These are phyloP conservation scores for Vanrija humicola DNA, from an alignment of 1,284 basidiomycete species.

Conservation along the genomic window DNA sequence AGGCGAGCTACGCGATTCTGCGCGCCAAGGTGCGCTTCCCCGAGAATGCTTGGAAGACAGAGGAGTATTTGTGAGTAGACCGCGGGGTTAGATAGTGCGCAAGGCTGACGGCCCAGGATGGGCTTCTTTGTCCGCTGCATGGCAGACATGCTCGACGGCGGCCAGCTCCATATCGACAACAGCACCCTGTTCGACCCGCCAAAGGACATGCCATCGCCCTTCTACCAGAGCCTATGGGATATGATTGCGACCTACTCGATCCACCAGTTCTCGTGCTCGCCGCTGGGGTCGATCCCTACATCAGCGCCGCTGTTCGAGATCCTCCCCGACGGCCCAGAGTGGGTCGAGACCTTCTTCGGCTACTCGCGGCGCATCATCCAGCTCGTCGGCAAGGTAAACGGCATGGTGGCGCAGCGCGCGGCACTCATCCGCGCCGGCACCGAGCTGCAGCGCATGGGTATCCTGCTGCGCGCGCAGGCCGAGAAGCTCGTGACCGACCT, in stretches of 20 bases:
- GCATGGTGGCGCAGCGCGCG: conserved; percentile 13
- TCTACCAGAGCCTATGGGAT: conserved; percentile 15
- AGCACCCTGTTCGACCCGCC: conserved; percentile 11
- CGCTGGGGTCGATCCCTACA: neutral
- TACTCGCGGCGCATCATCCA: conserved; percentile 16
- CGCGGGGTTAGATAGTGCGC: neutral
- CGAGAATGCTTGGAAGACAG: conserved; percentile 16
- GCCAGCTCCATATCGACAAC: conserved; percentile 10
- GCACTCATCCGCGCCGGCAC: conserved; percentile 7
- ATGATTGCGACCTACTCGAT: conserved; percentile 20
- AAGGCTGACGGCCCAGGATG: conserved; percentile 6
- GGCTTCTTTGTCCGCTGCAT: conserved; percentile 23
- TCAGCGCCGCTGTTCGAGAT: conserved; percentile 3
- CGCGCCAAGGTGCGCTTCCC: conserved; percentile 14
- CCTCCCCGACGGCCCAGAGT: conserved; percentile 9
- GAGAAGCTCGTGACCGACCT: conserved; percentile 7
- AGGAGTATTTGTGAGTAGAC: conserved; percentile 17
- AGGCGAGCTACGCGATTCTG: conserved; percentile 15
- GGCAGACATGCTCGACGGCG: conserved; percentile 20
- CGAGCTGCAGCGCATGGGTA: neutral
- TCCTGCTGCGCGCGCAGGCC: conserved; percentile 7
- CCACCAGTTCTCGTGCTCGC: conserved; percentile 9
- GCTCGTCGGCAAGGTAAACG: conserved; percentile 13
- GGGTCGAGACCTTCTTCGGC: conserved; percentile 24
- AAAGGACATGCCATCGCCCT: conserved; percentile 2